Percentiles rank a stretch among this genome's conserved stretches.
Evolutionary conservation across 352 stramenopile genomes (phyloP).

Genomic region (Phytopythium sindhum): DNA sequence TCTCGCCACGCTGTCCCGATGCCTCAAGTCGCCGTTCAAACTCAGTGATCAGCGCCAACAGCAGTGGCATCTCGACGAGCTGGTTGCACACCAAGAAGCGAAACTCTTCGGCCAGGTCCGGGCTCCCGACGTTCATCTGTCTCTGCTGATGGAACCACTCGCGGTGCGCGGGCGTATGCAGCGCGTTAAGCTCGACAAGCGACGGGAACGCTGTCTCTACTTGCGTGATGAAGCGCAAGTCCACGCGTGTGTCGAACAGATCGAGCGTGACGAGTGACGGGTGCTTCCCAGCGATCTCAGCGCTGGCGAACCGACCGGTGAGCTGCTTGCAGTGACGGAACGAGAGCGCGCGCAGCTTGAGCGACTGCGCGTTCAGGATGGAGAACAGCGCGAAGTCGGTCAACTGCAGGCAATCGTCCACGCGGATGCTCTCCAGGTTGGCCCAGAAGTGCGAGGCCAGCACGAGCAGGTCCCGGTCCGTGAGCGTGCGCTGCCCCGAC

Average conservation of each 20-base stretch:
- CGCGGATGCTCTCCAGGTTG: conserved; percentile 55
- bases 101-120: conserved; percentile 46
- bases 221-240: conserved; percentile 33
- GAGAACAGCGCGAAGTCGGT: conserved; percentile 78
- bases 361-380: conserved; percentile 80
- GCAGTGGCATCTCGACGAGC: conserved; percentile 53
- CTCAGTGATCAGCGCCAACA: conserved; percentile 49
- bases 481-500: conserved; percentile 63
- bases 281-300: conserved; percentile 50
- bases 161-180: conserved; percentile 73
- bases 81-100: conserved; percentile 57
- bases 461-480: conserved; percentile 72
- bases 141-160: conserved; percentile 45
- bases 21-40: conserved; percentile 28
- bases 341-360: conserved; percentile 56
- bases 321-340: conserved; percentile 79
- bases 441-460: conserved; percentile 81
- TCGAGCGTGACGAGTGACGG: conserved; percentile 52
- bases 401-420: conserved; percentile 73
- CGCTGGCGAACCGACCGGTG: conserved; percentile 43
- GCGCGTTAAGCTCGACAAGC: conserved; percentile 47
- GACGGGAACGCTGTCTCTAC: conserved; percentile 64
- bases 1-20: neutral
- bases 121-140: conserved; percentile 8
- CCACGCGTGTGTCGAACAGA: conserved; percentile 66